Evolutionary conservation across 2,329 filamentous ascomycete species (phyloP).

Genomic region (Colletotrichum orchidophilum): DNA sequence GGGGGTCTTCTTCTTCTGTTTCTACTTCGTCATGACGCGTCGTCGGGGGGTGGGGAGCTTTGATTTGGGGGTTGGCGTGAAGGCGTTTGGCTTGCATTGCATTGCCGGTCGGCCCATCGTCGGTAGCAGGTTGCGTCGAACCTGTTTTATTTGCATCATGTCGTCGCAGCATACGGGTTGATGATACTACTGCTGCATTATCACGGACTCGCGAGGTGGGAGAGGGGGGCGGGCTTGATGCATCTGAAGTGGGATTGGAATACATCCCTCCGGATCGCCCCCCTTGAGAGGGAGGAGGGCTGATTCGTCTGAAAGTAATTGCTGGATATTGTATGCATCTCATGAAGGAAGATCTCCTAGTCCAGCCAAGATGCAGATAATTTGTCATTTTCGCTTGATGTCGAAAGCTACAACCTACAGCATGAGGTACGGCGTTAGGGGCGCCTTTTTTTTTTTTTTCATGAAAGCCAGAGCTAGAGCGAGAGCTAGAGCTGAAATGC

Average conservation of each 20-base stretch:
- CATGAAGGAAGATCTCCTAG: not conserved
- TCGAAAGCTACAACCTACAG: not conserved
- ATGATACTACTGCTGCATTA: not conserved
- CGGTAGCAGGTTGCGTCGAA: not conserved
- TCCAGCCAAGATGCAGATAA: not conserved
- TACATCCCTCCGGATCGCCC: not conserved
- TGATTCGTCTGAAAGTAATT: constrained; percentile 7
- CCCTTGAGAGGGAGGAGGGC: not conserved
- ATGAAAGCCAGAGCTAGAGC: not conserved
- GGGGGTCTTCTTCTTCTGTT: constrained; percentile 33
- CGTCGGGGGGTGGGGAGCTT: too few species aligned
- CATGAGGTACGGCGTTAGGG: constrained; percentile 24
- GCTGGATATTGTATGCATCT: not conserved
- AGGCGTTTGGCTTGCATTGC: not conserved
- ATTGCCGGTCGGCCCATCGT: not conserved
- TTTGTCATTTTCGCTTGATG: not conserved
- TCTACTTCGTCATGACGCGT: constrained; percentile 19
- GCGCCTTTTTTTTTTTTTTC: not conserved
- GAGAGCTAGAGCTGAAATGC: constrained; percentile 1
- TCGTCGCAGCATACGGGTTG: not conserved
- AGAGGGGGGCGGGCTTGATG: not conserved
- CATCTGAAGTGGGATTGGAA: not conserved
- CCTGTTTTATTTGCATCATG: not conserved
- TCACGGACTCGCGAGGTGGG: not conserved
- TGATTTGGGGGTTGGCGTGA: not conserved